Conservation (phyloP, 1,139 yeast genomes). For the Candida sanyaensis region DNA sequence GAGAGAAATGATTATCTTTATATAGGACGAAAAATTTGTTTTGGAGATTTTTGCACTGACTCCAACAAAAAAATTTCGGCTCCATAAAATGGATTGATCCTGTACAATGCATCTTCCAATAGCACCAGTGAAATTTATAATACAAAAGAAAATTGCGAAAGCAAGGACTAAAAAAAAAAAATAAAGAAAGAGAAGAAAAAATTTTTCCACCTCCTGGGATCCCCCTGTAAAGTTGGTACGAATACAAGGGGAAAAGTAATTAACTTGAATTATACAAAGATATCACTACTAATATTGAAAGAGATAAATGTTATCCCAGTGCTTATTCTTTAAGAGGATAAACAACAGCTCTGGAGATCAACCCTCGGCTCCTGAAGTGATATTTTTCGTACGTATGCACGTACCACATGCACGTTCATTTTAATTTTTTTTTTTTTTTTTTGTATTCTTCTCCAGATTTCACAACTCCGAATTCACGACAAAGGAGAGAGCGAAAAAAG, state of each 20-base stretch:
- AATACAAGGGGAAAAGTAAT: too few species aligned
- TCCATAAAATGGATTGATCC: conserved; percentile 8
- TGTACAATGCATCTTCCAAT: conserved; percentile 6
- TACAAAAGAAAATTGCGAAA: not conserved
- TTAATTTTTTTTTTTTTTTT: not conserved
- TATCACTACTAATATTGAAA: too few species aligned
- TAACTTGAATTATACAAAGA: too few species aligned
- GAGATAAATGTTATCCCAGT: too few species aligned
- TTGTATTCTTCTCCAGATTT: conserved; percentile 1
- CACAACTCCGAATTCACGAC: not conserved
- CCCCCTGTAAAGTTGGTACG: not conserved
- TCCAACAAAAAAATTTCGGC: conserved; percentile 4
- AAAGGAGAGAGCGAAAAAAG: not conserved
- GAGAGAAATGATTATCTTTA: not conserved
- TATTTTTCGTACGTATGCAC: not conserved
- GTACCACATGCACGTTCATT: not conserved
- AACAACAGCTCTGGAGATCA: too few species aligned
- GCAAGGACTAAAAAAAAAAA: not conserved
- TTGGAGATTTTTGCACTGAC: not conserved
- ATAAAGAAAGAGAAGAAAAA: not conserved
- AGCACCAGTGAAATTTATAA: conserved; percentile 4
- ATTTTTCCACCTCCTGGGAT: not conserved
- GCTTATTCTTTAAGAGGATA: too few species aligned
- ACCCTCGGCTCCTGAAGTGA: too few species aligned
- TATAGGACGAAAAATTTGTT: not conserved